Percentiles rank a stretch among this genome's conserved stretches.
phyloP scores from a whole-genome alignment of 192 early-diverging fungal genomes.

The Coemansia sp. region DNA sequence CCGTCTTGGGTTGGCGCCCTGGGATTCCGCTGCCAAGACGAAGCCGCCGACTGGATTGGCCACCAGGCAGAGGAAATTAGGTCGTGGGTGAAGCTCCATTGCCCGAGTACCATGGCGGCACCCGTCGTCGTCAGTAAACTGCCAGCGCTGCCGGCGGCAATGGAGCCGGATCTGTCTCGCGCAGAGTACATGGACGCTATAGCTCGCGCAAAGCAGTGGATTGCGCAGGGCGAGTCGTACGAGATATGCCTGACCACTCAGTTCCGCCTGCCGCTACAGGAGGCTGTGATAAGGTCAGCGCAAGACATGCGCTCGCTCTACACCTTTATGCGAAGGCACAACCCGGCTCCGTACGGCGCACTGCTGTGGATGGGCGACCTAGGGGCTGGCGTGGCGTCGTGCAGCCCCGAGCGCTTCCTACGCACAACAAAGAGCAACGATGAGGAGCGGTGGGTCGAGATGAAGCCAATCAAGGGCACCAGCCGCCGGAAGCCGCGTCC shows the following conservation, averaged over 20 bases:
- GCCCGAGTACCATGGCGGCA: not conserved
- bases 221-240: conserved; percentile 88
- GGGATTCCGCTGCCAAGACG: conserved; percentile 9
- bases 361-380: conserved; percentile 59
- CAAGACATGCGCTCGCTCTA: conserved; percentile 58
- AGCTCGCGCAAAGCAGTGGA: conserved; percentile 56
- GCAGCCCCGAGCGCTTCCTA: conserved; percentile 85
- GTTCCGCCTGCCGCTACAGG: conserved; percentile 46
- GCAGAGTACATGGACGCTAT: conserved; percentile 57
- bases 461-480: conserved; percentile 98
- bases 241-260: conserved; percentile 92
- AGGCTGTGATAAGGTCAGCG: not conserved
- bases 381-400: conserved; percentile 51
- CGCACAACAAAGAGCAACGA: conserved; percentile 14
- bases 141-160: not conserved
- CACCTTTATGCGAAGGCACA: conserved; percentile 61
- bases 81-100: not conserved
- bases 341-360: conserved; percentile 86
- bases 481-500: not conserved
- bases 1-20: conserved; percentile 12
- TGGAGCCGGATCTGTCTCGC: conserved; percentile 18
- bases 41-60: conserved; percentile 15
- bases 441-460: conserved; percentile 59
- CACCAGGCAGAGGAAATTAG: not conserved
- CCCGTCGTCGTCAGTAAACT: not conserved